Evolutionary conservation across 176 grass and related monocot genomes (phyloP).

Genomic region (Panicum miliaceum): DNA sequence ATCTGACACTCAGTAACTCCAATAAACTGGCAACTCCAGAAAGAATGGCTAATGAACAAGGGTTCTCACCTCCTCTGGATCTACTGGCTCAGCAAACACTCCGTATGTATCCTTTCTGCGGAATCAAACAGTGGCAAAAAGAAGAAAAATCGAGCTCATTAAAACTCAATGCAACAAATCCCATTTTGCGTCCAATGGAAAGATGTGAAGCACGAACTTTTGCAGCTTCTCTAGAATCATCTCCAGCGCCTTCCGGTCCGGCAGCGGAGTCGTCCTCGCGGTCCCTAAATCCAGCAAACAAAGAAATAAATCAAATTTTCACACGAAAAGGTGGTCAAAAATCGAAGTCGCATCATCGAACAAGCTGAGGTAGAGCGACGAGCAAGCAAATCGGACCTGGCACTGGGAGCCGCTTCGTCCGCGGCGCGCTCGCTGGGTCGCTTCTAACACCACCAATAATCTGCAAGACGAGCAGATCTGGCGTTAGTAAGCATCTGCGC

Average conservation of each 20-base stretch:
- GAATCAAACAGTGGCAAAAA: slow-evolving; percentile 41
- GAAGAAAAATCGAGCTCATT: slow-evolving; percentile 41
- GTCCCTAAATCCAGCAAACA: slow-evolving; percentile 37
- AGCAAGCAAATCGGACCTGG: slow-evolving; percentile 61
- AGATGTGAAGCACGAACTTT: slow-evolving; percentile 57
- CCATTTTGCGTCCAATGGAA: slow-evolving; percentile 18
- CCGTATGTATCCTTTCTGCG: slow-evolving; percentile 92
- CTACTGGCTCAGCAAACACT: slow-evolving; percentile 90
- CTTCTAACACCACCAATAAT: slow-evolving; percentile 47
- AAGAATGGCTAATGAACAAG: slow-evolving; percentile 31
- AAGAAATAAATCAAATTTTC: slow-evolving; percentile 11
- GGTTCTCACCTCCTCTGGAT: slow-evolving; percentile 80
- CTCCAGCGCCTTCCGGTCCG: slow-evolving; percentile 73
- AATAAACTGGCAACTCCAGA: slow-evolving; percentile 28
- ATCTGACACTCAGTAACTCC: slow-evolving; percentile 38
- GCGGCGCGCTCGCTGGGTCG: slow-evolving; percentile 51
- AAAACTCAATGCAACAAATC: slow-evolving; percentile 32
- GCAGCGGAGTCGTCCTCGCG: slow-evolving; percentile 68
- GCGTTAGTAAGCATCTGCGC: slow-evolving; percentile 35
- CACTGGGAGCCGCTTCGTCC: slow-evolving; percentile 62
- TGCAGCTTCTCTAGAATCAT: slow-evolving; percentile 96
- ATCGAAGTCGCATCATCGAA: slow-evolving; percentile 21
- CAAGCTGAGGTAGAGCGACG: slow-evolving; percentile 23
- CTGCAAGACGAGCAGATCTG: slow-evolving; percentile 58
- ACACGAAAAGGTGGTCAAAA: slow-evolving; percentile 30